Conservation (phyloP, 768 basidiomycete species). For the Mycena filopes region DNA sequence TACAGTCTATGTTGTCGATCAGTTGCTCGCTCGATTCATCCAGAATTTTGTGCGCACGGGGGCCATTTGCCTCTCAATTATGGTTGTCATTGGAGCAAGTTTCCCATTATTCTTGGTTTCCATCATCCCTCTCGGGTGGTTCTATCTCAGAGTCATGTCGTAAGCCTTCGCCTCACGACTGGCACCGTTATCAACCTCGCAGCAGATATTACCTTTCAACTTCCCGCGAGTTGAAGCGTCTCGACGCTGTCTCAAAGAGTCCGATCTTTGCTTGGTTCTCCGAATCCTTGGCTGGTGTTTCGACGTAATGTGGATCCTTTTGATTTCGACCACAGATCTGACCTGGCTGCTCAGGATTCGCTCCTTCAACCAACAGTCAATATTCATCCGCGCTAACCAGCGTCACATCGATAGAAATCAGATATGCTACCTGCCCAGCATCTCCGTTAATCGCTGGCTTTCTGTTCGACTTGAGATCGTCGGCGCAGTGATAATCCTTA, state of each 20-base stretch:
- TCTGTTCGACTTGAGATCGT: conserved; percentile 87
- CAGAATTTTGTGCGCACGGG: conserved; percentile 75
- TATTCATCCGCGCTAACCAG: conserved; percentile 77
- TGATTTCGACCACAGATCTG: neutral
- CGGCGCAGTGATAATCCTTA: conserved; percentile 82
- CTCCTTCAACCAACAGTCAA: conserved; percentile 75
- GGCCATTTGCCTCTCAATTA: conserved; percentile 66
- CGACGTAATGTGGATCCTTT: conserved; percentile 51
- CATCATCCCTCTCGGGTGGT: conserved; percentile 78
- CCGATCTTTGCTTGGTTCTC: conserved; percentile 94
- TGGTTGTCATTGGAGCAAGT: conserved; percentile 80
- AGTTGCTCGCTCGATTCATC: conserved; percentile 82
- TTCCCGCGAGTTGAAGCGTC: conserved; percentile 86
- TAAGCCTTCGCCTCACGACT: conserved; percentile 46
- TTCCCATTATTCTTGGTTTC: conserved; percentile 87
- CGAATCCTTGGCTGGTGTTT: conserved; percentile 77
- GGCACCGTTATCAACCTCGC: conserved; percentile 10
- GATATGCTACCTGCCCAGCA: conserved; percentile 78
- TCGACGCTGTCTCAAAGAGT: conserved; percentile 89
- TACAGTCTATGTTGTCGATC: conserved; percentile 79
- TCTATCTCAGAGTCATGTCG: conserved; percentile 86
- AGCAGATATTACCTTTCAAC: conserved; percentile 87
- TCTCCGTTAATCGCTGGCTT: conserved; percentile 85
- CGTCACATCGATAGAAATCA: conserved; percentile 88
- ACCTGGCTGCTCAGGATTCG: conserved; percentile 57